Percentiles rank a stretch among this genome's conserved stretches.
Conservation (phyloP, 306 rosid species). For the Prinsepia uniflora region DNA sequence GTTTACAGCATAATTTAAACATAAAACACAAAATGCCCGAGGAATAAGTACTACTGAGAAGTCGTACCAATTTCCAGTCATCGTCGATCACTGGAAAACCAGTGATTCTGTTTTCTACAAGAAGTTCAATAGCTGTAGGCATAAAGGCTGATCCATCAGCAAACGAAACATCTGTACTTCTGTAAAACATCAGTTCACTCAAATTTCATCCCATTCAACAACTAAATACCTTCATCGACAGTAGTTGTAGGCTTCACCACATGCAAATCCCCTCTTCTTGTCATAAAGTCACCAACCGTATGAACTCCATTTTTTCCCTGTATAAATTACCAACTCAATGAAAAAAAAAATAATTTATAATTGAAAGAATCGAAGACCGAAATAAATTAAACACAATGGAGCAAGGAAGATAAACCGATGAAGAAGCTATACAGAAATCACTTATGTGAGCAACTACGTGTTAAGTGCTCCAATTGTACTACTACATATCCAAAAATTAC, state of each 20-base stretch:
- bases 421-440: too few species aligned
- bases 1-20: too few species aligned
- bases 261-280: constrained; percentile 60
- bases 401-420: too few species aligned
- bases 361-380: too few species aligned
- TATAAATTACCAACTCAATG: constrained; percentile 2
- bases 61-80: constrained; percentile 79
- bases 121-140: constrained; percentile 73
- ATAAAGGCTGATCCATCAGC: constrained; percentile 29
- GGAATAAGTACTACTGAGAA: constrained; percentile 21
- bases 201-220: background rate
- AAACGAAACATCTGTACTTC: background rate
- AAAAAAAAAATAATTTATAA: too few species aligned
- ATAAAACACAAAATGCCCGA: too few species aligned
- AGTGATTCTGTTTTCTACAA: constrained; percentile 87
- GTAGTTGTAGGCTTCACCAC: constrained; percentile 84
- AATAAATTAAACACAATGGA: too few species aligned
- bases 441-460: too few species aligned
- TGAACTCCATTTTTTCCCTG: constrained; percentile 64
- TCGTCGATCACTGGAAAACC: constrained; percentile 94
- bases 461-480: too few species aligned
- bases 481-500: background rate
- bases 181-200: too few species aligned
- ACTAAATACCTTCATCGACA: constrained; percentile 80
- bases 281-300: constrained; percentile 95